Percentiles rank a stretch among this genome's conserved stretches.
Conservation (phyloP, 116 monocot genomes). For the Iris pallida region DNA sequence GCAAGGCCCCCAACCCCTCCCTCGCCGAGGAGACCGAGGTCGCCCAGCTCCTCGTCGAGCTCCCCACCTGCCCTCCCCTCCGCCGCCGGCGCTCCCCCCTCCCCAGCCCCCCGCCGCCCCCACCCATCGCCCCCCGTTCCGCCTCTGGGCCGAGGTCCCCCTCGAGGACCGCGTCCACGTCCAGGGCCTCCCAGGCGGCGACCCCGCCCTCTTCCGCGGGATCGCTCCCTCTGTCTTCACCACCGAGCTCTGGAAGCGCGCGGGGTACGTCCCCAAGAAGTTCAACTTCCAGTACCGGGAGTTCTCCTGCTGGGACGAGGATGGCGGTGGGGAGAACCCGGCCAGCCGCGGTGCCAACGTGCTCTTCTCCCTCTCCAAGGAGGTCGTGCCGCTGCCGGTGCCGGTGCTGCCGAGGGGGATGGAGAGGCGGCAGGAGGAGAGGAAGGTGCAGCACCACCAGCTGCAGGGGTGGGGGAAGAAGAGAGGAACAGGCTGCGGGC, state of each 20-base stretch:
- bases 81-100: conserved; percentile 6
- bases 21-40: conserved; percentile 87
- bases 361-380: conserved; percentile 84
- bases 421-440: conserved; percentile 22
- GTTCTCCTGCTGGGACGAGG: conserved; percentile 84
- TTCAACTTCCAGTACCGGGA: conserved; percentile 83
- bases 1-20: conserved; percentile 15
- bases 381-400: conserved; percentile 24
- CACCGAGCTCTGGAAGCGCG: conserved; percentile 70
- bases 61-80: conserved; percentile 69
- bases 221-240: conserved; percentile 63
- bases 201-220: conserved; percentile 58
- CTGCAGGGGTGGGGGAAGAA: conserved; percentile 44
- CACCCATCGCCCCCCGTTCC: conserved; percentile 16
- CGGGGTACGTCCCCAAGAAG: conserved; percentile 92
- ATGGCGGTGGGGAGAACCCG: conserved; percentile 33
- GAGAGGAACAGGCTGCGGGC: conserved; percentile 47
- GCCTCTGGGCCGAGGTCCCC: conserved; percentile 63
- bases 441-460: conserved; percentile 17
- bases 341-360: conserved; percentile 68
- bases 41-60: conserved; percentile 83
- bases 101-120: conserved; percentile 7
- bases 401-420: conserved; percentile 15
- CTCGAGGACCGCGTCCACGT: conserved; percentile 80
- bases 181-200: conserved; percentile 81